Evolutionary conservation across 257 asterid species (phyloP), one percentile per base, ranked within the genome.

Genomic region (Cruciata laevipes): DNA sequence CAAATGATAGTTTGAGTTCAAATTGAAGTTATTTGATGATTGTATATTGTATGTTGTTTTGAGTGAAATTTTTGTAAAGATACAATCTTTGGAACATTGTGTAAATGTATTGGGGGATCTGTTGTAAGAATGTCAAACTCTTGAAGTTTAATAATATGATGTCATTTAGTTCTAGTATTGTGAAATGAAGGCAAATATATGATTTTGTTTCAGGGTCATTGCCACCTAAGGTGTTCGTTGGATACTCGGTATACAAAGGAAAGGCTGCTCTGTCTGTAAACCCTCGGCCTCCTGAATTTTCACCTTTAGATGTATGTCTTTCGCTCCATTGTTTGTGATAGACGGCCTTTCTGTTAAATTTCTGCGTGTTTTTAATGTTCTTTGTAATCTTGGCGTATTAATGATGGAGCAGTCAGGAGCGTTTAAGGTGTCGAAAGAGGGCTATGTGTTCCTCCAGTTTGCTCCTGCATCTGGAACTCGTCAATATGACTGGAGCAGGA

Each of bases 401-500:
- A 61, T 61, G 25, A 62, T 73, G 77, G 76, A 64, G 66, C 86
- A 93, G 99, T 90, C 97, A 37, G 99, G 97, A 62, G 99, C 97
- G 16, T 86, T 76, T 78, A 93, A 90, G 83, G 66, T 90, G 72
- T 83, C 96, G 7, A 93, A 71, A 80, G 99, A 93, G 77, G 97
- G 97, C 10, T 80, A 72, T 71, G 82, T 86, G 75, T 69, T 85
- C 76, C 99, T 93, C 65, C 97, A 90, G 75, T 93, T 88, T 76
- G 97, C 97, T 77, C 97, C 97, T 65, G 89, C 97, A 27, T 70
- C 87, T 58, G 95, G 95, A 55, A 85, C 84, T 73, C 96, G 99
- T 38, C 99, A 93, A 70, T 93, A 93, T 79, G 99, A 93, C 80
- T 90, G 99, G 99, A 67, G 86, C 61, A 77, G 95, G 75, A 93